These are phyloP conservation scores for Hippophae tibetana DNA, from an alignment of 306 rosid genomes.

Conservation along the genomic window DNA sequence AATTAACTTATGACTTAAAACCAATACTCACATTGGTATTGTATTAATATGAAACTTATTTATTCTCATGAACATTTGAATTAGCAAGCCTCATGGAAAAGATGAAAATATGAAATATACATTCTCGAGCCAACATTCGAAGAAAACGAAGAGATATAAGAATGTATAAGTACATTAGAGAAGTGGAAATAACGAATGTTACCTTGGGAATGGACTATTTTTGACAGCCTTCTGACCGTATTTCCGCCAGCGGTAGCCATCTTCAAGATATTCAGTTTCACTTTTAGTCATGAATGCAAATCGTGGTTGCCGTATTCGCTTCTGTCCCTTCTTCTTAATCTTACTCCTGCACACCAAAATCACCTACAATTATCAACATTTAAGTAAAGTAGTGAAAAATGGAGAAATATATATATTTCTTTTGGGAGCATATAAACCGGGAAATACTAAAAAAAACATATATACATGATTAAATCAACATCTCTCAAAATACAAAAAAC, in stretches of 20 bases:
- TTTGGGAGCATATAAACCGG: no score
- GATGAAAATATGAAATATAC: no score
- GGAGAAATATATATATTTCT: not conserved
- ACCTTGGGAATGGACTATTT: constrained; percentile 95
- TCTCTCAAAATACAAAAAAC: no score
- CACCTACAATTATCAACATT: constrained; percentile 30
- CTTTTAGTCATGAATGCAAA: constrained; percentile 95
- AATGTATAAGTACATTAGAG: not conserved
- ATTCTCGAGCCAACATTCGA: no score
- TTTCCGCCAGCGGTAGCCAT: constrained; percentile 96
- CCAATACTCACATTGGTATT: no score
- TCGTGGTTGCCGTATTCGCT: constrained; percentile 80
- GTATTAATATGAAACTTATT: no score
- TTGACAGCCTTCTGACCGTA: constrained; percentile 98
- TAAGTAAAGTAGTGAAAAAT: constrained; percentile 21
- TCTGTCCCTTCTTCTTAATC: constrained; percentile 72
- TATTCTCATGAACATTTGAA: no score
- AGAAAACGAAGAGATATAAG: not conserved
- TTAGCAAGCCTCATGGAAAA: no score
- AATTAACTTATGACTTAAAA: no score
- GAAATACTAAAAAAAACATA: no score
- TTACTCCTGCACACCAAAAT: constrained; percentile 53
- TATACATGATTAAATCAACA: no score
- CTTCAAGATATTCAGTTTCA: constrained; percentile 92
- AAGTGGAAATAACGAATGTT: not conserved